phyloP scores from a whole-genome alignment of 208 protist species.

The Wallacemonas sp. region DNA sequence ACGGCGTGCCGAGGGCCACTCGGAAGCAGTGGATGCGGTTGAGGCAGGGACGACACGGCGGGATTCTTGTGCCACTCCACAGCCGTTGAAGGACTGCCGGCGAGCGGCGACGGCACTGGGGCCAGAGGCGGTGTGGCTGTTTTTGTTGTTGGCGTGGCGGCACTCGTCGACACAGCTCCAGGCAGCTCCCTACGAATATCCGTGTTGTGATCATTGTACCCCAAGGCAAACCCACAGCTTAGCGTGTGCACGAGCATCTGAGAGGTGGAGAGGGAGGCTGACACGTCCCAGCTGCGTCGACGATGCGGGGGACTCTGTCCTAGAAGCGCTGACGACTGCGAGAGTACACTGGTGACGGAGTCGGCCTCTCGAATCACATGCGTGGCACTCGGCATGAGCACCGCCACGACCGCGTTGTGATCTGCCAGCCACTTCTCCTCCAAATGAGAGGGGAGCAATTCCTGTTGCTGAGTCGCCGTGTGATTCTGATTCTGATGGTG shows the following conservation, averaged over 20 bases:
- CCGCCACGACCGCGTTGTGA: background rate
- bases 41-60: no score
- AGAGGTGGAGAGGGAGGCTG: background rate
- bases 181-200: no score
- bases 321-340: no score
- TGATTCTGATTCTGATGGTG: no score
- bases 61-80: no score
- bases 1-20: no score
- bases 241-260: conserved; percentile 10
- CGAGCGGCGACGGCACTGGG: no score
- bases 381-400: conserved; percentile 2
- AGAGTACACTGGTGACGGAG: background rate
- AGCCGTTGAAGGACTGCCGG: no score
- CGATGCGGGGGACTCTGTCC: no score
- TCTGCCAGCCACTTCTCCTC: background rate
- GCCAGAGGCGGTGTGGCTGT: background rate
- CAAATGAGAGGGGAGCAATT: no score
- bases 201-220: background rate
- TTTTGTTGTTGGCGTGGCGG: background rate
- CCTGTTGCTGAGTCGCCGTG: no score
- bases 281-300: background rate
- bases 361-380: background rate
- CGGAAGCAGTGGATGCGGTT: no score
- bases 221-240: background rate
- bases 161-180: background rate